These are phyloP conservation scores for Cryphonectria parasitica DNA, from an alignment of 2,329 filamentous ascomycete genomes.

Conservation along the genomic window DNA sequence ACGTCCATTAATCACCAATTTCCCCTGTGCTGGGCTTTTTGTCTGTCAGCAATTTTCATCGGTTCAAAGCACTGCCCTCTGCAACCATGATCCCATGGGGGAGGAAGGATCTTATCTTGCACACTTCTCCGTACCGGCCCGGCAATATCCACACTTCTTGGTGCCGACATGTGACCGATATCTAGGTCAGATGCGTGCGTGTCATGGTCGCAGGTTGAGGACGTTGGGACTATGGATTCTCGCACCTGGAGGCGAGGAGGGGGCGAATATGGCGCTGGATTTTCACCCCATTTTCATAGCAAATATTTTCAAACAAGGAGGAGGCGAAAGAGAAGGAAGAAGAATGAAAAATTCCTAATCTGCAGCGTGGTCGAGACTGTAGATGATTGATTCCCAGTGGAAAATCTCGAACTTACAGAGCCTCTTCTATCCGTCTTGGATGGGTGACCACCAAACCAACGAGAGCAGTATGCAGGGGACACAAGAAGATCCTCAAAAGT, in stretches of 20 bases:
- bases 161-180: slow-evolving; percentile 1
- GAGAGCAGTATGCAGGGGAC: not conserved
- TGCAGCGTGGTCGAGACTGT: not conserved
- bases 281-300: not conserved
- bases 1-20: not conserved
- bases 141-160: not conserved
- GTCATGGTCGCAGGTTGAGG: not conserved
- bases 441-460: no score
- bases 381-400: not conserved
- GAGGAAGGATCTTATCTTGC: not conserved
- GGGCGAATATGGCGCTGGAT: not conserved
- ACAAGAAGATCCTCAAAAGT: no score
- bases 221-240: not conserved
- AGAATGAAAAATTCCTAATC: not conserved
- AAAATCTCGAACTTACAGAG: not conserved
- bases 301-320: not conserved
- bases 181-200: not conserved
- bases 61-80: not conserved
- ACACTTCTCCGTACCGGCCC: not conserved
- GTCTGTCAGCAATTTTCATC: not conserved
- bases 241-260: not conserved
- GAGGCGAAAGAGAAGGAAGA: not conserved
- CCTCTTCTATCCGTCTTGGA: not conserved
- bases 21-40: no score
- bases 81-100: not conserved